Base-by-base conservation (phyloP, 805 yeast species). In the Candida maltosa region DNA sequence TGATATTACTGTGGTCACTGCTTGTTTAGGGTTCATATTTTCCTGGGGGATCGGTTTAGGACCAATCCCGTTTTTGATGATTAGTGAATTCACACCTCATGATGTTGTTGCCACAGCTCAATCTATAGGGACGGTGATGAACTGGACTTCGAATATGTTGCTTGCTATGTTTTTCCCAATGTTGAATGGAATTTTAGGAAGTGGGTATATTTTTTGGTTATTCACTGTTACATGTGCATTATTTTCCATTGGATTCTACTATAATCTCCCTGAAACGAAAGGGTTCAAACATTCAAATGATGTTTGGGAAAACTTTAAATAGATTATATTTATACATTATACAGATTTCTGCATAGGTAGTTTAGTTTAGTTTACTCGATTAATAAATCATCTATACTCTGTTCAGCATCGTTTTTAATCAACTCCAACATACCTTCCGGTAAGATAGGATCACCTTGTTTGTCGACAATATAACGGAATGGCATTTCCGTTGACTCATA, bases 401-500 rank as follows among this genome's bases (percentile, higher is more conserved):
- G 88, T 45, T 86, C 89, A 2, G 94, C 80, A 51, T 91, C 98
- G 45, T 76, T 76, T 53, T 82, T 80, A 51, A 91, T 91, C 55
- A 91, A 71, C 21, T 81, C 81, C 38, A 87, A 64, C 97, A 91
- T 91, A 0, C 97, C 97, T 37, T 75, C 74, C 1, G 98, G 98
- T 52, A 91, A 68, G 8, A 93, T 84, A 1, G 98, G 97, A 41
- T 75, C 72, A 3, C 76, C 78, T 1, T 71, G 47, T 0, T 51
- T 56, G 47, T 84, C 85, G 39, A 80, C 61, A 12, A 91, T 83
- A 51, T 91, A 91, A 54, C 98, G 73, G 65, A 91, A 91, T 3
- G 98, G 98, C 98, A 91, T 91, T 55, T 91, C 97, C 0, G 96
- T 88, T 3, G 95, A 85, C 60, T 93, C 98, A 52, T 85, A 78